Evolutionary conservation across 345 rosid genomes (phyloP).

Genomic region (Balakata baccata): DNA sequence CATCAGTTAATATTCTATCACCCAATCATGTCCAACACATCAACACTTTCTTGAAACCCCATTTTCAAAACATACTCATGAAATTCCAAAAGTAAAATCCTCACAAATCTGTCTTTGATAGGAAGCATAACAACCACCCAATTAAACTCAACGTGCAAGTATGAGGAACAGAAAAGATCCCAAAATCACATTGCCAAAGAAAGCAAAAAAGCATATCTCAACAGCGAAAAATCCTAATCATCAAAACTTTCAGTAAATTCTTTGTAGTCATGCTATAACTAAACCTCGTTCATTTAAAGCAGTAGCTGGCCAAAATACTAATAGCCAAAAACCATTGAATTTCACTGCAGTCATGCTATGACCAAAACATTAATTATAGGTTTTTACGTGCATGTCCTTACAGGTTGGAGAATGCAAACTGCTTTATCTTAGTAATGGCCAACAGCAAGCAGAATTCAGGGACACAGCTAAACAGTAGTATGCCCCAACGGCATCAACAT

Average conservation of each 20-base stretch:
- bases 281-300: constrained; percentile 3
- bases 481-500: too few relatives aligned
- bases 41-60: too few relatives aligned
- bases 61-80: neutral
- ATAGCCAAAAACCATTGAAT: neutral
- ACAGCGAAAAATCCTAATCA: neutral
- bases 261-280: too few relatives aligned
- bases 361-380: neutral
- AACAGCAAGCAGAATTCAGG: too few relatives aligned
- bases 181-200: neutral
- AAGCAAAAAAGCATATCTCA: neutral
- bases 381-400: neutral
- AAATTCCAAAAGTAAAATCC: neutral
- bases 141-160: neutral
- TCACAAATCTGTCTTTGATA: neutral
- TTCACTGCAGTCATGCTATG: neutral
- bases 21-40: neutral
- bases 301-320: neutral
- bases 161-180: neutral
- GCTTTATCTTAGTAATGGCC: too few relatives aligned
- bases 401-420: too few relatives aligned
- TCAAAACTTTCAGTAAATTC: neutral
- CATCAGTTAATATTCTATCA: neutral
- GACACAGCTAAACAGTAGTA: too few relatives aligned
- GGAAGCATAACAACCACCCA: neutral